Conservation (phyloP, 441 rosid genomes). For the Adansonia gregorii region DNA sequence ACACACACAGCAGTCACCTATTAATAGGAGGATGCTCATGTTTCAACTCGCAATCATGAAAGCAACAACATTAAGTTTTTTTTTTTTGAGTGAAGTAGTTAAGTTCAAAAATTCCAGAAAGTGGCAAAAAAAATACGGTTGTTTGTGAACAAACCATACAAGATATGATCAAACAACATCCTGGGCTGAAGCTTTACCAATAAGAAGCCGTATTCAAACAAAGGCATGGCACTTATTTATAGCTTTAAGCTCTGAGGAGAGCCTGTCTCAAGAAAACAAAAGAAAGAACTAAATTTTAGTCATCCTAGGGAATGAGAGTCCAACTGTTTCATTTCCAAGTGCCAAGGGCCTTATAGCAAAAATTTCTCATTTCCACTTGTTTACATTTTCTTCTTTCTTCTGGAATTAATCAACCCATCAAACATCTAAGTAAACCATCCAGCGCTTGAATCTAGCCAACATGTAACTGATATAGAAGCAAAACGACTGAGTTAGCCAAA, state of each 20-base stretch:
- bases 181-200: background rate
- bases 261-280: background rate
- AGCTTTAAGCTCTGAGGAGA: background rate
- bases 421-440: background rate
- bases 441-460: background rate
- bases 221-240: conserved; percentile 8
- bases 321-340: conserved; percentile 3
- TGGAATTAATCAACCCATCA: background rate
- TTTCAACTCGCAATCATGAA: background rate
- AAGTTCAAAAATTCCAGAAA: background rate
- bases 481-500: background rate
- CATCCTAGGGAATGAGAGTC: background rate
- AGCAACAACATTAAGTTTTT: background rate
- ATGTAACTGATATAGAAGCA: conserved; percentile 1
- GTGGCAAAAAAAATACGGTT: background rate
- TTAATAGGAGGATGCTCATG: background rate
- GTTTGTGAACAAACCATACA: background rate
- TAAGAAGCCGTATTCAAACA: background rate
- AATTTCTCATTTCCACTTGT: conserved; percentile 4
- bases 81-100: background rate
- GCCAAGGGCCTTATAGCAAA: background rate
- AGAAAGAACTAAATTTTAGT: background rate
- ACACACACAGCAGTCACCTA: background rate
- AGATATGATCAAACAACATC: conserved; percentile 2
- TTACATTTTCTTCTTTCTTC: background rate